Evolutionary conservation across 176 grass and related monocot genomes (phyloP).

Genomic region (Oryza meyeriana): DNA sequence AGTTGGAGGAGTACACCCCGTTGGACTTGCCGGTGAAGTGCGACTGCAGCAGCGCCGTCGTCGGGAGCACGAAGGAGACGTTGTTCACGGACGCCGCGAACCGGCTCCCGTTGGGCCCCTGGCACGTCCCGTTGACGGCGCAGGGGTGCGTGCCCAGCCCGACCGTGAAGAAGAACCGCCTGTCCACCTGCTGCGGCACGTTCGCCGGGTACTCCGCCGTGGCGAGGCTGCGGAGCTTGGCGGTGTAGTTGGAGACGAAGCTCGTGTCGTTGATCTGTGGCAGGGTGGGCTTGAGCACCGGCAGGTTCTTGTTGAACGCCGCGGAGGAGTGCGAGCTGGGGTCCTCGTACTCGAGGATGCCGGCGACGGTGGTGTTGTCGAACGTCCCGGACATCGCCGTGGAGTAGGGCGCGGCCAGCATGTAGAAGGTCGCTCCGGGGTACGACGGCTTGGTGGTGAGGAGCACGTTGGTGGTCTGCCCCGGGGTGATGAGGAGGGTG

Average conservation of each 20-base stretch:
- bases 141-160: conserved; percentile 62
- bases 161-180: conserved; percentile 60
- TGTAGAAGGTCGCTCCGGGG: conserved; percentile 50
- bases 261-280: conserved; percentile 51
- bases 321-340: conserved; percentile 8
- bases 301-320: conserved; percentile 49
- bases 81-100: conserved; percentile 61
- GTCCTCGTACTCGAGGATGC: conserved; percentile 63
- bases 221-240: conserved; percentile 58
- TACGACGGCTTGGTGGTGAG: conserved; percentile 55
- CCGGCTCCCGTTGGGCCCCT: conserved; percentile 44
- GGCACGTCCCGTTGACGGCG: conserved; percentile 49
- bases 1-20: conserved; percentile 52
- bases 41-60: conserved; percentile 57
- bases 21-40: conserved; percentile 58
- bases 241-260: conserved; percentile 50
- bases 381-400: conserved; percentile 40
- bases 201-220: conserved; percentile 35
- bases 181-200: conserved; percentile 44
- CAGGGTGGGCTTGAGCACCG: conserved; percentile 29
- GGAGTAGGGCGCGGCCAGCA: conserved; percentile 54
- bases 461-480: conserved; percentile 65
- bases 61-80: conserved; percentile 61
- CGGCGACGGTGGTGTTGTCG: conserved; percentile 64
- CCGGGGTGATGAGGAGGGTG: conserved; percentile 51